Evolutionary conservation across 2,329 filamentous ascomycete genomes (phyloP).

Genomic region (Didymellaceae sp.): DNA sequence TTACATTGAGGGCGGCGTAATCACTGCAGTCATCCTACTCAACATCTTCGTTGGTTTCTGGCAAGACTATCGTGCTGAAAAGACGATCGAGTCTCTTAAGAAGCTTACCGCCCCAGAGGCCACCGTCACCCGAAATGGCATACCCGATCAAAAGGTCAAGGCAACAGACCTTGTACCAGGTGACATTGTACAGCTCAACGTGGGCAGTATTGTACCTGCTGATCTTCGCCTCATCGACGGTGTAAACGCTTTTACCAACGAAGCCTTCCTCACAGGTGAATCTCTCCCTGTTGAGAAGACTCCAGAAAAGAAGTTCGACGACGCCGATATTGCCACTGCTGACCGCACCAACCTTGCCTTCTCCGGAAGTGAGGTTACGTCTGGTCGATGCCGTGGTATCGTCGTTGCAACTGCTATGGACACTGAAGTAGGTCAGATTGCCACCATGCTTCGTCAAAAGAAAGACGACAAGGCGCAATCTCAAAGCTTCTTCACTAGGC

Average conservation of each 20-base stretch:
- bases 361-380: constrained; percentile 74
- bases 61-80: constrained; percentile 58
- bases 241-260: constrained; percentile 78
- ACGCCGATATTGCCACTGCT: constrained; percentile 61
- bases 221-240: constrained; percentile 68
- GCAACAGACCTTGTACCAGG: constrained; percentile 49
- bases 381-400: constrained; percentile 72
- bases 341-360: constrained; percentile 75
- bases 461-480: constrained; percentile 59
- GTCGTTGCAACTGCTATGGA: constrained; percentile 74
- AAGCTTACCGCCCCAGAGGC: constrained; percentile 50
- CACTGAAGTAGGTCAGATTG: constrained; percentile 78
- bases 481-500: constrained; percentile 51
- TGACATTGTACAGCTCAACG: constrained; percentile 48
- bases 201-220: constrained; percentile 70
- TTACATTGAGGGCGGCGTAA: constrained; percentile 68
- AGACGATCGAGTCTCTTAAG: constrained; percentile 51
- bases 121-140: constrained; percentile 47
- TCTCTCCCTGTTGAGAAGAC: constrained; percentile 72
- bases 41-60: constrained; percentile 69
- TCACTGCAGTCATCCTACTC: constrained; percentile 69
- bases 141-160: constrained; percentile 43
- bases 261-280: constrained; percentile 76
- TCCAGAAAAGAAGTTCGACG: constrained; percentile 60
- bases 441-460: constrained; percentile 68